Base-by-base conservation (phyloP, 2,329 filamentous ascomycete species). In the Cordyceps cicadae region DNA sequence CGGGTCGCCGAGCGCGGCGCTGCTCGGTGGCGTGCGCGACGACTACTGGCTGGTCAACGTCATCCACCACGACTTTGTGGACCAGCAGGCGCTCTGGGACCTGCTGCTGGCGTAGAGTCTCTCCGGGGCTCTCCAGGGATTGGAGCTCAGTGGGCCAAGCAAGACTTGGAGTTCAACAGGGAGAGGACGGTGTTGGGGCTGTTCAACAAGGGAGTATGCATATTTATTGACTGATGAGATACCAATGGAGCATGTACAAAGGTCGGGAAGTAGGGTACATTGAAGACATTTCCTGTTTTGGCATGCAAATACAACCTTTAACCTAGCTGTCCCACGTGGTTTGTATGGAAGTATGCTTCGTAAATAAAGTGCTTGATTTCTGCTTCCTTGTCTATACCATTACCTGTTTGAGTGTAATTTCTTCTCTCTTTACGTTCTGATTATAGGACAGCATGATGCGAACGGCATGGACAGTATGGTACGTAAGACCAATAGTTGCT, bases 21-120 rank as follows among this genome's bases (percentile, higher is more conserved):
- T 97, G 60, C 76, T 99, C 49, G 84, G 87, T 63, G 72, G 77
- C 6, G 79, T 88, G 41, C 82, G 85, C 69, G 79, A 83, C 51
- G 90, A 91, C 67, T 82, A 85, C 65, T 97, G 92, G 89, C 77
- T 99, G 67, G 92, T 97, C 49, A 97, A 96, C 76, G 81, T 94
- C 61, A 93, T 94, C 67, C 88, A 92, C 72, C 90, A 92, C 68
- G 86, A 88, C 59, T 94, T 82, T 72, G 77, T 92, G 15, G 83
- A 92, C 54, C 78, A 79, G 63, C 81, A 90, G 54, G 87, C 84
- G 26, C 71, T 94, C 67, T 94, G 90, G 90, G 77, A 86, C 53
- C 74, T 90, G 64, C 74, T 92, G 68, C 59, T 61, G 8, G 59
- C 46, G 21, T 61, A 46, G 19, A 19, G 15, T 29, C 29, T 29